Evolutionary conservation across 108 stramenopile genomes (phyloP), one percentile per base, ranked within the genome.

Genomic region (Discostella pseudostelligera): DNA sequence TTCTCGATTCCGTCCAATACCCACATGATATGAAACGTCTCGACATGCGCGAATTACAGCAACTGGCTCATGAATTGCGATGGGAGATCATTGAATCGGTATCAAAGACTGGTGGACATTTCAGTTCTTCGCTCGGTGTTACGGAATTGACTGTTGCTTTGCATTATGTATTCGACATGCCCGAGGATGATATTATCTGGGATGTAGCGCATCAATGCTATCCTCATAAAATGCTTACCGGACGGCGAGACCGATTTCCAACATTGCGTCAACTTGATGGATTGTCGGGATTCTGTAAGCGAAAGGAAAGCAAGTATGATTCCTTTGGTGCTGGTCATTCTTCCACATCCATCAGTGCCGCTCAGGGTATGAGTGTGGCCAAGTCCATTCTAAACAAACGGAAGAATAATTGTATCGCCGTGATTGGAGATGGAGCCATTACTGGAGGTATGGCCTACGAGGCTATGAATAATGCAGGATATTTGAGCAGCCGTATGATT

Each of bases 371-470:
- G 95, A 88, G 88, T 32, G 93, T 97, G 56, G 97, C 81, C 40
- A 98, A 98, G 78, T 64, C 67, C 57, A 76, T 90, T 72, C 65
- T 92, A 37, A 84, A 87, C 44, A 93, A 86, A 45, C 69, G 91
- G 45, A 81, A 74, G 57, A 98, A 98, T 77, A 97, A 98, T 75
- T 97, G 96, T 71, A 87, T 98, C 55, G 97, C 97, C 13, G 95
- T 98, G 10, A 98, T 98, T 68, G 97, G 97, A 20, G 97, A 98
- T 78, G 97, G 97, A 26, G 97, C 97, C 67, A 98, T 98, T 70
- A 98, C 96, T 12, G 97, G 97, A 25, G 97, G 97, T 22, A 98
- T 98, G 97, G 97, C 97, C 16, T 98, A 94, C 72, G 97, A 98
- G 81, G 97, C 97, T 39, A 96, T 98, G 96, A 98, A 98, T 81